These are phyloP conservation scores for Cladorrhinum sp. DNA, from an alignment of 2,329 filamentous ascomycete genomes.

Conservation along the genomic window DNA sequence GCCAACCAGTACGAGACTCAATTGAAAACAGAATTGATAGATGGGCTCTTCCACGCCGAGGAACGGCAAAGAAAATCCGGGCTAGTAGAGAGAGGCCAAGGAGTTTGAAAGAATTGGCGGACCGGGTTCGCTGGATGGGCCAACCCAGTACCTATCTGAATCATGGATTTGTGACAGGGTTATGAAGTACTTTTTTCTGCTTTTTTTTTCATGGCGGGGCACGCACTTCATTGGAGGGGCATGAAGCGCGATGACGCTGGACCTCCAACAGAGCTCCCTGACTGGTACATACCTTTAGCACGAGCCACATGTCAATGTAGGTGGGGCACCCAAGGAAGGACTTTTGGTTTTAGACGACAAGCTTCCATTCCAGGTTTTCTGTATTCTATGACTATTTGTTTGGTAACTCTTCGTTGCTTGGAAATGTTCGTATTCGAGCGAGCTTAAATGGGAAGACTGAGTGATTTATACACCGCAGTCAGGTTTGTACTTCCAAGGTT, in stretches of 20 bases:
- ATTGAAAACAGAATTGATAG: background rate
- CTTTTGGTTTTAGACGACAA: background rate
- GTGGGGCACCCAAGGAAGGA: background rate
- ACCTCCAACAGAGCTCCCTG: background rate
- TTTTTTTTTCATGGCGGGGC: conserved; percentile 12
- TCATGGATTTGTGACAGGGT: conserved; percentile 15
- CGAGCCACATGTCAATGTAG: background rate
- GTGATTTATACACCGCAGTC: background rate
- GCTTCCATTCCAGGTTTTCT: background rate
- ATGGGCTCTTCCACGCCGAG: background rate
- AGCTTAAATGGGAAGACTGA: background rate
- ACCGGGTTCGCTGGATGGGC: conserved; percentile 9
- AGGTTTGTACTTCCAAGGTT: background rate
- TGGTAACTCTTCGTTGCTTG: background rate
- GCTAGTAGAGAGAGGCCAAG: background rate
- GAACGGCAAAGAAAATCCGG: background rate
- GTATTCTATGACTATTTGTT: background rate
- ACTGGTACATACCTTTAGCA: background rate
- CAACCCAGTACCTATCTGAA: conserved; percentile 15
- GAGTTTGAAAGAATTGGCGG: background rate
- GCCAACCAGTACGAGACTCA: background rate
- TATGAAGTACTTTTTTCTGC: background rate
- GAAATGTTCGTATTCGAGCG: background rate
- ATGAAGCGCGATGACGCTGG: conserved; percentile 18
- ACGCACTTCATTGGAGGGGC: conserved; percentile 12